Conservation (phyloP, 2,329 filamentous ascomycete species). For the Colletotrichum sidae region DNA sequence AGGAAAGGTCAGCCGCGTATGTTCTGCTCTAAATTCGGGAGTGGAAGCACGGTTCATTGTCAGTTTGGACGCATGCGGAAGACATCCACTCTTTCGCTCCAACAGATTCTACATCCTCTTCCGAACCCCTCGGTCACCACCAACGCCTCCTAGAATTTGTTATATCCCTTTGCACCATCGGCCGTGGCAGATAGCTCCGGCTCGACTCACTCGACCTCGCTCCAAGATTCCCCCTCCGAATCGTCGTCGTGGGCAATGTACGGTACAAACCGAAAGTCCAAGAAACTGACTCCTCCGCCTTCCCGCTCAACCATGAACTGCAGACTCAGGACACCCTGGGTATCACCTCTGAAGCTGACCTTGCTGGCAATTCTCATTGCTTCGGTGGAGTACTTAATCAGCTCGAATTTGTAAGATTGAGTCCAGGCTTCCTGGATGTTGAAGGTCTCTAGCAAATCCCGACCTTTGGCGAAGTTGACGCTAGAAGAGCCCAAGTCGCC, state of each 20-base stretch:
- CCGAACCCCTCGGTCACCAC: too few relatives aligned
- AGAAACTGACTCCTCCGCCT: constrained; percentile 74
- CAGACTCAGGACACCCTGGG: constrained; percentile 89
- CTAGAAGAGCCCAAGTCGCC: constrained; percentile 70
- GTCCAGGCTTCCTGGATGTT: constrained; percentile 69
- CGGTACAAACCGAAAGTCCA: constrained; percentile 87
- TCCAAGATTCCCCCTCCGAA: constrained; percentile 54
- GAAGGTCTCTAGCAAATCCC: constrained; percentile 80
- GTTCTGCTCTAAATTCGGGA: constrained; percentile 25
- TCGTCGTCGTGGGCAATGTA: constrained; percentile 71
- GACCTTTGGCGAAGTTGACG: constrained; percentile 74
- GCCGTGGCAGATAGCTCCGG: background rate
- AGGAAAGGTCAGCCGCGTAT: constrained; percentile 16
- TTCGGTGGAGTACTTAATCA: constrained; percentile 85
- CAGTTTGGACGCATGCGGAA: constrained; percentile 25
- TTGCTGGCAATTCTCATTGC: constrained; percentile 96
- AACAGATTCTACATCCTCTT: too few relatives aligned
- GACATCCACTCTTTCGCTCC: background rate
- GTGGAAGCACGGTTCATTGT: constrained; percentile 20
- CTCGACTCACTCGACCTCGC: constrained; percentile 42
- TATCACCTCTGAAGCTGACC: constrained; percentile 89
- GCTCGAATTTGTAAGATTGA: constrained; percentile 87
- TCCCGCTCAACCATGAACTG: constrained; percentile 97
- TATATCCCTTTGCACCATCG: background rate
- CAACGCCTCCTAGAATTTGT: background rate